A percentile compares a stretch with the other conserved stretches of the same genome.
phyloP scores from a whole-genome alignment of 495 filamentous ascomycete genomes.

The Usnea hakonensis region DNA sequence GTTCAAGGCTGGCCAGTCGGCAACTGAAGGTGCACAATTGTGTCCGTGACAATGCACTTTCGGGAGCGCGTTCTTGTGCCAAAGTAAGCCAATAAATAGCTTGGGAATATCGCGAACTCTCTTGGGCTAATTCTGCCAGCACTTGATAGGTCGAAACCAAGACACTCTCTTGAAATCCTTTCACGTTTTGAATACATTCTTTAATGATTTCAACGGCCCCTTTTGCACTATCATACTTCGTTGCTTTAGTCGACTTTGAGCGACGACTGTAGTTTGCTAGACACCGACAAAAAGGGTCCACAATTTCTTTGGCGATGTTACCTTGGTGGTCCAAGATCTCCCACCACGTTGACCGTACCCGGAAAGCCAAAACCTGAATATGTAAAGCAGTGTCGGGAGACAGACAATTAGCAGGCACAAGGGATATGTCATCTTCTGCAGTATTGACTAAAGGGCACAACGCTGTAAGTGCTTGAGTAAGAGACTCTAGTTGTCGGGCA shows the following conservation, averaged over 20 bases:
- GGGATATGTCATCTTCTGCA: constrained; percentile 42
- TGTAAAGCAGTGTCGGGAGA: constrained; percentile 52
- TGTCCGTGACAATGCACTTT: constrained; percentile 14
- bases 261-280: constrained; percentile 44
- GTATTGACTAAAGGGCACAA: constrained; percentile 51
- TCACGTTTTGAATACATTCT: neutral
- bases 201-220: constrained; percentile 12
- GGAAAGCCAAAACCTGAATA: constrained; percentile 61
- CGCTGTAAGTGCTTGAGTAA: constrained; percentile 52
- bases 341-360: constrained; percentile 63
- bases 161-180: neutral
- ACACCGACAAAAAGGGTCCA: constrained; percentile 60
- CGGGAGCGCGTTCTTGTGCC: constrained; percentile 25
- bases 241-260: constrained; percentile 13
- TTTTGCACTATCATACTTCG: constrained; percentile 27
- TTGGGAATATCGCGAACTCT: constrained; percentile 36
- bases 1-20: constrained; percentile 8
- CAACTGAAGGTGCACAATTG: constrained; percentile 11
- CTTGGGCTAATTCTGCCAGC: constrained; percentile 36
- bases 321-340: constrained; percentile 59
- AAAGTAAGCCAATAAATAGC: constrained; percentile 43
- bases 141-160: constrained; percentile 25
- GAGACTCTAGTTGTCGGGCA: constrained; percentile 58
- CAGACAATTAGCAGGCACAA: constrained; percentile 43
- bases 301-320: constrained; percentile 59